Conservation (phyloP, 1,139 yeast genomes). For the Geotrichum australiense region DNA sequence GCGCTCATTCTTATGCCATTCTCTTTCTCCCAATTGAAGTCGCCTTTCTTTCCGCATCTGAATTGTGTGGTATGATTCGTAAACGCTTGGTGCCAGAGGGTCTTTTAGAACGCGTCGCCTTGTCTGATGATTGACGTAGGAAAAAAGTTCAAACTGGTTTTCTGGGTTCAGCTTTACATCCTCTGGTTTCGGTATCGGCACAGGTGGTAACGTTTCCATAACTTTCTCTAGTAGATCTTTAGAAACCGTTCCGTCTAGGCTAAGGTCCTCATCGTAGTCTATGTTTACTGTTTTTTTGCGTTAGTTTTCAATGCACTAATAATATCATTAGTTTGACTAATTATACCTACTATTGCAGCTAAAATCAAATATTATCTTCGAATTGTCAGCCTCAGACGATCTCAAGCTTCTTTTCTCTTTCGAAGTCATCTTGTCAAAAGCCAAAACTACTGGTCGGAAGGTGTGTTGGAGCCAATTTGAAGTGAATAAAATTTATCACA, state of each 20-base stretch:
- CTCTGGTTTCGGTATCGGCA: slow-evolving; percentile 1
- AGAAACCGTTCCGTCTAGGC: background rate
- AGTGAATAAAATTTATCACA: too few species aligned
- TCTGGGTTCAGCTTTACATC: background rate
- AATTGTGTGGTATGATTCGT: slow-evolving; percentile 44
- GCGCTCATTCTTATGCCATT: slow-evolving; percentile 44
- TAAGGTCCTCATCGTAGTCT: background rate
- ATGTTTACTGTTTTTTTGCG: background rate
- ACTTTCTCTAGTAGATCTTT: background rate
- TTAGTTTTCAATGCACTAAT: too few species aligned
- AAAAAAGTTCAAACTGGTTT: slow-evolving; percentile 13
- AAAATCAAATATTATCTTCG: slow-evolving; percentile 3
- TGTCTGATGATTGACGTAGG: slow-evolving; percentile 13
- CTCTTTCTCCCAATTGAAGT: slow-evolving; percentile 53
- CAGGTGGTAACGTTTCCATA: background rate
- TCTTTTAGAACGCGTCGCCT: slow-evolving; percentile 16
- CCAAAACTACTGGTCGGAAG: too few species aligned
- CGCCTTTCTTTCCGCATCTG: slow-evolving; percentile 63
- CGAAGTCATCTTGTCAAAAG: background rate
- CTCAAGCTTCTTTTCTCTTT: slow-evolving; percentile 1
- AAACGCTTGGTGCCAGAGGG: slow-evolving; percentile 8
- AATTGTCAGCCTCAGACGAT: slow-evolving; percentile 1
- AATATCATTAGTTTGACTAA: too few species aligned
- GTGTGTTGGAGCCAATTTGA: too few species aligned
- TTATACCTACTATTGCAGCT: background rate